Conservation (phyloP, 306 rosid species). For the Corylus americana region DNA sequence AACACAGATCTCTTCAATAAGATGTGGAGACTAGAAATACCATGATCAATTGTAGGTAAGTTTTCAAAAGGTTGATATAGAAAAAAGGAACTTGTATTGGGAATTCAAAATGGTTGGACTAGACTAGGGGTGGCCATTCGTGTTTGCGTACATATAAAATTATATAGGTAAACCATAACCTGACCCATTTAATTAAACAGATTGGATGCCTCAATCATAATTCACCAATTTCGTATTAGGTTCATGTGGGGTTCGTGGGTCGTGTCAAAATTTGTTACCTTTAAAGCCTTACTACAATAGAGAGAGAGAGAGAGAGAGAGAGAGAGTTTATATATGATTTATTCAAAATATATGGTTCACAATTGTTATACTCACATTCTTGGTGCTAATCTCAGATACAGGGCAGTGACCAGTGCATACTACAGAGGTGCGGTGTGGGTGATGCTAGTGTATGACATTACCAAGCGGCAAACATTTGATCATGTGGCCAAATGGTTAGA, state of each 20-base stretch:
- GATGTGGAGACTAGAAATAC: not conserved
- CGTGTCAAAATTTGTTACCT: too few relatives aligned
- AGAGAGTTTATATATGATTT: not conserved
- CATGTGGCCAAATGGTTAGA: conserved; percentile 82
- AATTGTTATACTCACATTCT: conserved; percentile 23
- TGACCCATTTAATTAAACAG: too few relatives aligned
- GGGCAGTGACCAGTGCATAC: conserved; percentile 95
- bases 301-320: too few relatives aligned
- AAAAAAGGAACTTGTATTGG: not conserved
- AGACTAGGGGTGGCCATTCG: too few relatives aligned
- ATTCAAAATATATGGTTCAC: too few relatives aligned
- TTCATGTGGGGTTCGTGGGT: too few relatives aligned
- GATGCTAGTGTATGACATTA: conserved; percentile 83
- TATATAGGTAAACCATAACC: too few relatives aligned
- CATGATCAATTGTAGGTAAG: not conserved
- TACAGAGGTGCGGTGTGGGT: conserved; percentile 96
- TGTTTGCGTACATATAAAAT: too few relatives aligned
- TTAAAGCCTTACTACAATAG: conserved; percentile 3
- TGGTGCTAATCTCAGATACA: conserved; percentile 60
- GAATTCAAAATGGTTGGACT: not conserved
- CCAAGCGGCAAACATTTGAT: conserved; percentile 71
- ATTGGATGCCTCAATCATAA: too few relatives aligned
- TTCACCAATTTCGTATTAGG: too few relatives aligned
- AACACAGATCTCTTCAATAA: not conserved
- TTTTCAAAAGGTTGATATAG: not conserved